Conservation (phyloP, 2,329 filamentous ascomycete species). For the Ophiocordyceps robertsii region DNA sequence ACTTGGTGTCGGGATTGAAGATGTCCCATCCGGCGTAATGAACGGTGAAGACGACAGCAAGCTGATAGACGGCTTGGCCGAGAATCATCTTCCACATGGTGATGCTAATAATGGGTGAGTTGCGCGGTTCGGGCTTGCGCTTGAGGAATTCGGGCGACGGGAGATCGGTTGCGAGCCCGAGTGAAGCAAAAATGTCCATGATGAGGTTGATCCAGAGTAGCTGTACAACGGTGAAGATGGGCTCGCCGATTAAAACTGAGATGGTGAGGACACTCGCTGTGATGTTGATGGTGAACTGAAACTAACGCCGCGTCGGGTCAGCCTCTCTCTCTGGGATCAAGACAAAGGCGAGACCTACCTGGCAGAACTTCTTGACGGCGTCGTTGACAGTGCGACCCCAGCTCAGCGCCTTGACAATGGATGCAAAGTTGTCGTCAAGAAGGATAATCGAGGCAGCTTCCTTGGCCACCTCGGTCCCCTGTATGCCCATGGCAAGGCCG, state of each 20-base stretch:
- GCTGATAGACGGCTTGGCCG: slow-evolving; percentile 65
- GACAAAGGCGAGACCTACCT: slow-evolving; percentile 17
- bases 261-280: slow-evolving; percentile 52
- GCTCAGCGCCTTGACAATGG: slow-evolving; percentile 48
- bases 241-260: slow-evolving; percentile 41
- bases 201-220: slow-evolving; percentile 57
- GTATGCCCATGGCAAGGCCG: slow-evolving; percentile 55
- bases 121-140: slow-evolving; percentile 60
- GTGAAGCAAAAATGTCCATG: slow-evolving; percentile 56
- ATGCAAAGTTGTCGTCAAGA: slow-evolving; percentile 52
- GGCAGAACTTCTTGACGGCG: slow-evolving; percentile 50
- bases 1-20: slow-evolving; percentile 33
- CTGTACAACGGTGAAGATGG: slow-evolving; percentile 49
- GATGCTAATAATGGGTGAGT: slow-evolving; percentile 56
- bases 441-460: slow-evolving; percentile 53
- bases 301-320: slow-evolving; percentile 14
- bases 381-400: slow-evolving; percentile 52
- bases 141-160: slow-evolving; percentile 42
- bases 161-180: slow-evolving; percentile 48
- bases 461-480: slow-evolving; percentile 53
- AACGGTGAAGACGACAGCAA: slow-evolving; percentile 43
- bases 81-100: slow-evolving; percentile 89
- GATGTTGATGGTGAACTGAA: slow-evolving; percentile 57
- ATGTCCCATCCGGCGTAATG: slow-evolving; percentile 47
- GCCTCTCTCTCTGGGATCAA: too few species aligned